Conservation (phyloP, 805 yeast genomes). For the Candida stauntonica region DNA sequence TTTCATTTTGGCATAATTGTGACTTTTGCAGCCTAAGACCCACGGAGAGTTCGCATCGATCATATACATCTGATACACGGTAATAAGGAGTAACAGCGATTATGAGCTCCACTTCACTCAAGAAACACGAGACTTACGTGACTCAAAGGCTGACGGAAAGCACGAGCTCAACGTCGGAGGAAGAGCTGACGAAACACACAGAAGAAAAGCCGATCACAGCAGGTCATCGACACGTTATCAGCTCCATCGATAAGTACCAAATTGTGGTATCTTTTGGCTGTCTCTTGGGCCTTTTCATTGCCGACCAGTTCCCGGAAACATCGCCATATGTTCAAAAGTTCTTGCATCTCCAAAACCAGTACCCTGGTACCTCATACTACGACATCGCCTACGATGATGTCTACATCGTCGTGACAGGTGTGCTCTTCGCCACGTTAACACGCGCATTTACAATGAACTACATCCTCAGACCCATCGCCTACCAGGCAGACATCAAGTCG, state of each 20-base stretch:
- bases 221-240: constrained; percentile 6
- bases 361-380: constrained; percentile 32
- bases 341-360: constrained; percentile 37
- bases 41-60: too few species aligned
- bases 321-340: constrained; percentile 34
- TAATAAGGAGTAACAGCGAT: too few species aligned
- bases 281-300: constrained; percentile 19
- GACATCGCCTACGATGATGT: constrained; percentile 54
- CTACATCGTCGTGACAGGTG: constrained; percentile 49
- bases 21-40: too few species aligned
- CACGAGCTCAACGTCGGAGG: constrained; percentile 10
- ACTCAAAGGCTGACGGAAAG: constrained; percentile 9
- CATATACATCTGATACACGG: too few species aligned
- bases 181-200: constrained; percentile 5
- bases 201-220: constrained; percentile 1
- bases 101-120: constrained; percentile 6
- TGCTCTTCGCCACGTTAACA: constrained; percentile 52
- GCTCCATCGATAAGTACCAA: constrained; percentile 27
- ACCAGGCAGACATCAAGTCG: constrained; percentile 38
- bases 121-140: constrained; percentile 13
- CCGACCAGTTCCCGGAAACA: constrained; percentile 25
- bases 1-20: too few species aligned
- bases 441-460: constrained; percentile 59
- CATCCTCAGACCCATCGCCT: constrained; percentile 55
- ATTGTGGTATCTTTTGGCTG: constrained; percentile 25